Evolutionary conservation across 83 land plant species (phyloP).

Genomic region (Isoetes engelmannii): DNA sequence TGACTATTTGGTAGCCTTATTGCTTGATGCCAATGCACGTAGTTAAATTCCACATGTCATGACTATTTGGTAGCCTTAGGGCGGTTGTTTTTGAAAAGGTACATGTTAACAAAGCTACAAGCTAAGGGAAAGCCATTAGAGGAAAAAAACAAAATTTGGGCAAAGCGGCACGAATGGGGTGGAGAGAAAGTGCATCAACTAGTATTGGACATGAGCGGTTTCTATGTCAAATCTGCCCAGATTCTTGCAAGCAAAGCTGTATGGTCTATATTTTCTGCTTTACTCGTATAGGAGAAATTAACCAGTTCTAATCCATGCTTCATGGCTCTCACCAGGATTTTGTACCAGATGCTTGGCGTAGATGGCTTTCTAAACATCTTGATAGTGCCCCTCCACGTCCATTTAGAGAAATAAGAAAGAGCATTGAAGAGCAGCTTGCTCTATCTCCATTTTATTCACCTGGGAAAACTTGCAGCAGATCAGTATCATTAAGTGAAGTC

Average conservation of each 20-base stretch:
- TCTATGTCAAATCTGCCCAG: slow-evolving; percentile 51
- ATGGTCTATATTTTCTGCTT: slow-evolving; percentile 7
- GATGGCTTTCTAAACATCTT: slow-evolving; percentile 32
- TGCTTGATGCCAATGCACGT: slow-evolving; percentile 7
- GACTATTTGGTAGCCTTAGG: slow-evolving; percentile 21
- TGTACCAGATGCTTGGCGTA: slow-evolving; percentile 41
- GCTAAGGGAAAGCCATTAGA: slow-evolving; percentile 22
- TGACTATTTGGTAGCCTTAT: not conserved
- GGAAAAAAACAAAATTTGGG: slow-evolving; percentile 39
- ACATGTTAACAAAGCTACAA: slow-evolving; percentile 38
- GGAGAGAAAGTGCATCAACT: slow-evolving; percentile 40
- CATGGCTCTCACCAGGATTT: slow-evolving; percentile 26
- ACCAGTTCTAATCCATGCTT: not conserved
- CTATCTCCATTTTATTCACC: slow-evolving; percentile 15
- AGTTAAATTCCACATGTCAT: too few relatives aligned
- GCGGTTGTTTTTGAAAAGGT: slow-evolving; percentile 26
- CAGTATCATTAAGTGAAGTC: slow-evolving; percentile 31
- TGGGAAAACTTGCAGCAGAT: not conserved
- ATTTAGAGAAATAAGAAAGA: slow-evolving; percentile 27
- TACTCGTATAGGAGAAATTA: not conserved
- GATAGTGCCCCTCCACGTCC: slow-evolving; percentile 45
- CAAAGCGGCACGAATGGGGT: slow-evolving; percentile 43
- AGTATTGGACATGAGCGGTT: slow-evolving; percentile 45
- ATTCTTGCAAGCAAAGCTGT: slow-evolving; percentile 48
- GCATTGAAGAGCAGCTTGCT: slow-evolving; percentile 29